Evolutionary conservation across 139 green algal genomes (phyloP), one percentile per base, ranked within the genome.

Genomic region (Cymbomonas tetramitiformis): DNA sequence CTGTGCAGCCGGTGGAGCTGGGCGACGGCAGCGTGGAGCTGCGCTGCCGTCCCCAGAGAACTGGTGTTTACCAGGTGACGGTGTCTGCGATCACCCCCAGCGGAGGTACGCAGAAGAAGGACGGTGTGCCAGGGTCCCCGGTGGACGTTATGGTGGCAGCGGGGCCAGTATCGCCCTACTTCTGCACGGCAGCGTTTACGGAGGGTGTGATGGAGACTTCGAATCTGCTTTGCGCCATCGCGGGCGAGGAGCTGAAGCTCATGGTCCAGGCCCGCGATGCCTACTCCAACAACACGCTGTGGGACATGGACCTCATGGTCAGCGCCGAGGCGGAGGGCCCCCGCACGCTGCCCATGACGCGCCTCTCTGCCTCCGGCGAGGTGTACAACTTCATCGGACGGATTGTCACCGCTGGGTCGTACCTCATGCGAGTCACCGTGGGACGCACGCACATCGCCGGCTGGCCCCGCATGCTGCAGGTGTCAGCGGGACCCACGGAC

Each of bases 371-470:
- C 10, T 36, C 38, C n/a, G 52, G 52, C 15, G 52, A 60, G 40
- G n/a, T n/a, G n/a, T n/a, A n/a, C n/a, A n/a, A n/a, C n/a, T n/a
- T n/a, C n/a, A n/a, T n/a, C n/a, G n/a, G n/a, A n/a, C 33, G 52
- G 5, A 60, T 60, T 38, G n/a, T n/a, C n/a, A n/a, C n/a, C n/a
- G 51, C 51, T 41, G 51, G 51, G 6, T 21, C 29, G 30, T 58
- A 58, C 51, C 33, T 58, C 8, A 21, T 58, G 4, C 46, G 51
- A 34, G 10, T 41, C 30, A 58, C 51, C 29, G 51, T 58, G n/a
- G 51, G 51, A 21, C 33, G 51, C 25, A 33, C 44, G 38, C n/a
- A 33, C 1, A 24, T 58, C 30, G 51, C 46, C 18, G 52, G 52
- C 8, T 60, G 52, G 52, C 52, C 52, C 15, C n/a, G 52, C 4